Percentiles rank a stretch among this genome's conserved stretches.
phyloP scores from a whole-genome alignment of 768 basidiomycete species.

The Auricularia sp. region DNA sequence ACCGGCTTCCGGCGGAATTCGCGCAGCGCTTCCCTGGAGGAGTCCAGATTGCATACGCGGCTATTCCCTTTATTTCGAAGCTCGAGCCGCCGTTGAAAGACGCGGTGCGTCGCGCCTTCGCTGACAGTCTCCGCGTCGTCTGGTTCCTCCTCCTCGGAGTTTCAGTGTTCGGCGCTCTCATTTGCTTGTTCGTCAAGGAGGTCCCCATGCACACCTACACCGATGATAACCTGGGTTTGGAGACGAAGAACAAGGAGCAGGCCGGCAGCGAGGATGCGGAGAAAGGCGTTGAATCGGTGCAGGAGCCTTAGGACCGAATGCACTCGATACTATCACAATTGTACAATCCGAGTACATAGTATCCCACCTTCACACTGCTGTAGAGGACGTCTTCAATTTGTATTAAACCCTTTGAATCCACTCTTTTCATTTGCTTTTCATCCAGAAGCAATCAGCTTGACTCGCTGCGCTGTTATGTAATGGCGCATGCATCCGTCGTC shows the following conservation, averaged over 20 bases:
- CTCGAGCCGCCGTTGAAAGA: constrained; percentile 11
- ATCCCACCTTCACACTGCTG: no score
- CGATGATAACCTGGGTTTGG: constrained; percentile 23
- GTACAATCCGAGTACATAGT: no score
- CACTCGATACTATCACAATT: no score
- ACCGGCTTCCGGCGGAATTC: constrained; percentile 15
- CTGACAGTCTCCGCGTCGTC: constrained; percentile 26
- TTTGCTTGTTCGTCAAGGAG: constrained; percentile 17
- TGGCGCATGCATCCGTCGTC: no score
- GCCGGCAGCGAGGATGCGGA: no score
- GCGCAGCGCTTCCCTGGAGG: constrained; percentile 5
- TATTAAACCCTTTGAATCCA: no score
- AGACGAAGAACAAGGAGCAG: constrained; percentile 3
- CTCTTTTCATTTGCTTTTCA: no score
- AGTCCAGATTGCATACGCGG: constrained; percentile 8
- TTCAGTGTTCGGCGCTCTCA: constrained; percentile 18
- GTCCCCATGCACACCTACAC: constrained; percentile 19
- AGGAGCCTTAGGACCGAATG: no score
- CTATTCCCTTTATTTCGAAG: constrained; percentile 7
- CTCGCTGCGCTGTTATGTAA: no score
- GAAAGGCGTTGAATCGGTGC: no score
- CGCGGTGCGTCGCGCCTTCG: constrained; percentile 13
- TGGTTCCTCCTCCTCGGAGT: constrained; percentile 26
- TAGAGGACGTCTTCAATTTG: no score
- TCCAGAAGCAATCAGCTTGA: no score